phyloP scores from a whole-genome alignment of 1,284 basidiomycete species.

The Puccinia triticina region DNA sequence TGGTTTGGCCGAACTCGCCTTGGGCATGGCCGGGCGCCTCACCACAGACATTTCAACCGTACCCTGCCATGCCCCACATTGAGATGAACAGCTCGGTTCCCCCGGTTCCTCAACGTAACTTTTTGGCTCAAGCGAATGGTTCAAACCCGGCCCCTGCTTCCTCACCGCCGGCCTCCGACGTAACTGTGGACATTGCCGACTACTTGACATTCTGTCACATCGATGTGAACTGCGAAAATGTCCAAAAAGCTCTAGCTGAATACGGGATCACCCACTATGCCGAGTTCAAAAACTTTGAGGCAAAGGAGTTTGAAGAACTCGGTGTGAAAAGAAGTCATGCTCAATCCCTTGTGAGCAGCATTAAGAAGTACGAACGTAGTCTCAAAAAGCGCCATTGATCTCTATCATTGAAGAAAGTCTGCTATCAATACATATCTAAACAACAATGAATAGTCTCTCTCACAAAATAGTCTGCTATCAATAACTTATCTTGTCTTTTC shows the following conservation, averaged over 20 bases:
- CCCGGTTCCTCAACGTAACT: neutral
- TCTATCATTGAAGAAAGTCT: neutral
- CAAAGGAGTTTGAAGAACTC: neutral
- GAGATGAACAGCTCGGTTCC: neutral
- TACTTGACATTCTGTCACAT: neutral
- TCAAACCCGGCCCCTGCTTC: neutral
- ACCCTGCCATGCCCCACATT: neutral
- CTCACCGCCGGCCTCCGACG: neutral
- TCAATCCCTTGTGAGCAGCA: neutral
- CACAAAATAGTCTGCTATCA: too few relatives aligned
- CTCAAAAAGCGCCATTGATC: neutral
- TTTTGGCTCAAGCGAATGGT: too few relatives aligned
- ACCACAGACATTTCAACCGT: too few relatives aligned
- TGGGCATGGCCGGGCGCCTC: too few relatives aligned
- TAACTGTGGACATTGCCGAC: neutral
- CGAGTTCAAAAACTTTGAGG: neutral
- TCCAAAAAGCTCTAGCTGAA: neutral
- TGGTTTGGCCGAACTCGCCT: too few relatives aligned
- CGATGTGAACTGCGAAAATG: neutral
- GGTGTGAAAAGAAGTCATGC: neutral
- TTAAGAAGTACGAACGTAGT: neutral
- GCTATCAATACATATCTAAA: neutral
- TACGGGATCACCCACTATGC: neutral
- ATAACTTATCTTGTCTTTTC: neutral
- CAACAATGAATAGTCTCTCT: neutral